Evolutionary conservation across 345 rosid species (phyloP), one percentile per base, ranked within the genome.

Genomic region (Citrus trifoliata): DNA sequence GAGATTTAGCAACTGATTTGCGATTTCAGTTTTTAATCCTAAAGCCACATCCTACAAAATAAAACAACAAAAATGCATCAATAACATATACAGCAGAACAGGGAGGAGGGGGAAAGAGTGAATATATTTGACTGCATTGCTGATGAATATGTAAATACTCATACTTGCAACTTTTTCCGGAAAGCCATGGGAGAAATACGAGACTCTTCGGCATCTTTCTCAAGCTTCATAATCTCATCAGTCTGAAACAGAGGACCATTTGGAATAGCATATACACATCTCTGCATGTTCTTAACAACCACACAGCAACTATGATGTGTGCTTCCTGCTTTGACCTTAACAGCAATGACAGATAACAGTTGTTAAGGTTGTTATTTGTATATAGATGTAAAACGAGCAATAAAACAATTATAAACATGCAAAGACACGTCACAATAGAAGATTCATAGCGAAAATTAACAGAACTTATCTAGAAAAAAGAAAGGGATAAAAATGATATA

Each of bases 251-350:
- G 56, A 60, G 92, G 86, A 83, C 83, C 85, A 75, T 71, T 79
- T 80, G 99, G 98, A 78, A 95, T 85, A 75, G 98, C 98, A 86
- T 89, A 95, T 70, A 94, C 91, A 81, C 98, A 90, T 85, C 97
- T 91, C 81, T 88, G 89, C 84, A 88, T 91, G 83, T 92, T 91
- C 89, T 91, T 94, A 53, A 95, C 90, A 77, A 92, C 89, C 76
- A 86, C 87, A 62, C 98, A 94, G 85, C 99, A 96, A 80, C 98
- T 96, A 64, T 93, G 93, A 88, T 88, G 90, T 19, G 80, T 71
- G 59, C 80, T 85, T 84, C 92, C 98, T 66, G 84, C 85, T 93
- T 91, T 96, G 80, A 96, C 98, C 99, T 96, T 75, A 75, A 84
- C 62, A 80, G 30, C 73, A 80, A 70, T 58, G 46, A 55, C 70